These are phyloP conservation scores for Xylaria sp. DNA, from an alignment of 2,329 filamentous ascomycete genomes.

Conservation along the genomic window DNA sequence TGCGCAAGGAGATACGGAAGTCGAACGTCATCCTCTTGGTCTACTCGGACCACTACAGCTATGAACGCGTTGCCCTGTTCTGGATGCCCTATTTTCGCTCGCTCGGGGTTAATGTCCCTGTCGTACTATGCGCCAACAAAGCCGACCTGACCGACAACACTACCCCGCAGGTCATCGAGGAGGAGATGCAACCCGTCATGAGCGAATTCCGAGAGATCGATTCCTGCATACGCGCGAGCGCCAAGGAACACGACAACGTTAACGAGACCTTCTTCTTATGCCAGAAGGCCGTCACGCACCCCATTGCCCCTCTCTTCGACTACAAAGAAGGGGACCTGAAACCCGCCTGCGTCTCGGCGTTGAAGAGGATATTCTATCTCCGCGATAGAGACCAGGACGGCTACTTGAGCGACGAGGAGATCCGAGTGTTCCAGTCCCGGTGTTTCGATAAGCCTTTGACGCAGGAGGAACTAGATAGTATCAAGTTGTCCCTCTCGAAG, in stretches of 20 bases:
- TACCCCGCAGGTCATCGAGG: conserved; percentile 84
- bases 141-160: conserved; percentile 80
- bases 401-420: conserved; percentile 85
- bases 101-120: conserved; percentile 96
- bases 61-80: conserved; percentile 93
- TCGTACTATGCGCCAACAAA: conserved; percentile 96
- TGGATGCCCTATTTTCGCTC: conserved; percentile 99
- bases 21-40: conserved; percentile 96
- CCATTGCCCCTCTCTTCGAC: conserved; percentile 94
- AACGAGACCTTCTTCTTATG: conserved; percentile 98
- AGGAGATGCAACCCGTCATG: conserved; percentile 98
- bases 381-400: conserved; percentile 97
- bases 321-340: conserved; percentile 90
- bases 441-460: conserved; percentile 89
- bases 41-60: conserved; percentile 98
- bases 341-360: conserved; percentile 81
- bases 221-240: conserved; percentile 93
- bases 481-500: conserved; percentile 84
- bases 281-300: conserved; percentile 96
- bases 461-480: conserved; percentile 81
- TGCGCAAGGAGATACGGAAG: conserved; percentile 94
- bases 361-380: conserved; percentile 91
- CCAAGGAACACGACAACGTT: conserved; percentile 88
- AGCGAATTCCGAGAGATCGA: conserved; percentile 98
- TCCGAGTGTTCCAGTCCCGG: conserved; percentile 86